Base-by-base conservation (phyloP, 1,284 basidiomycete species). In the Thelephora terrestris region DNA sequence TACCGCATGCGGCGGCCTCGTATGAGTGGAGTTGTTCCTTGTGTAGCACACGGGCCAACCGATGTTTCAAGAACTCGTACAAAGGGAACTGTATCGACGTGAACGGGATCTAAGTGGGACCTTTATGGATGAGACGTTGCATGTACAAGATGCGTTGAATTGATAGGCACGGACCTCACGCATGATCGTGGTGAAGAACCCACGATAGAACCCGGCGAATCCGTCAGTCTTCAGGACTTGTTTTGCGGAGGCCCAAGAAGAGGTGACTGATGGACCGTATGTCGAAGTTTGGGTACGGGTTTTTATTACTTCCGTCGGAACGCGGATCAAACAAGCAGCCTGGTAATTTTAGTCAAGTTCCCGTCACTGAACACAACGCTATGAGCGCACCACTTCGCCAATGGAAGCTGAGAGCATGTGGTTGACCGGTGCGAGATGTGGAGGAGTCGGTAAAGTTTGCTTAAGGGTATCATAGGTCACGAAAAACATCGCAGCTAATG, bases 1-100 rank as follows among this genome's bases (percentile, higher is more conserved):
- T 91, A 2, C 96, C 96, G 56, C 95, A 98, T 2, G 86, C 59
- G 0, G 93, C 95, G 0, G 93, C 93, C 66, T 97, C 89, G 58
- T 87, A 80, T 2, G 85, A 81, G 47, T 77, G 78, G 4, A 91
- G 73, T 1, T 74, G 76, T 59, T 81, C 71, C 49, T 75, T 61
- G 24, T 73, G 64, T 7, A 79, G 56, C 21, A 59, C 66, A n/a
- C 58, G 56, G 0, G 85, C 79, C 6, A 86, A 62, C 27, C 73
- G 70, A 1, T 71, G 55, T 64, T 99, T 99, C 54, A 99, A 71
- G 36, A 79, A 72, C 68, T 99, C 96, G 61, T 98, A 99, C 21
- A 99, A 67, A 0, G 96, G 96, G 62, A 99, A 99, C 64, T 99
- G 96, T 21, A 99, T 73, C 10, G 92, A 95, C 1, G 95, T 96